Percentiles rank a stretch among this genome's conserved stretches.
Evolutionary conservation across 441 rosid species (phyloP).

Genomic region (Adansonia rubrostipa): DNA sequence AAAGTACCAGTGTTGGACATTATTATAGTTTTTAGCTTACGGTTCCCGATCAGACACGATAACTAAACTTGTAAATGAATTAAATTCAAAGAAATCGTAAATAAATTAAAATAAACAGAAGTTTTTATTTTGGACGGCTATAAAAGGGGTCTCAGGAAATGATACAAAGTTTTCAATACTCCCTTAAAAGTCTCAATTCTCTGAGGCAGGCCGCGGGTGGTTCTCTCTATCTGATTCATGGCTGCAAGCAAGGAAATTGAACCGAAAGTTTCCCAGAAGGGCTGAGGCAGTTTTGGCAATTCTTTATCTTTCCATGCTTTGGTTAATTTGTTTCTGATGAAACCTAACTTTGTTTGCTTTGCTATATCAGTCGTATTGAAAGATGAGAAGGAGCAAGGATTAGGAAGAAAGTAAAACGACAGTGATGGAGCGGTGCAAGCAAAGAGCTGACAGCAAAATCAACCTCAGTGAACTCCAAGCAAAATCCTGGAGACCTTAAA

Average conservation of each 20-base stretch:
- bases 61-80: too few species aligned
- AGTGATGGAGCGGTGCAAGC: conserved; percentile 11
- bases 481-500: conserved; percentile 5
- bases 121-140: too few species aligned
- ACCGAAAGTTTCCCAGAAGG: conserved; percentile 5
- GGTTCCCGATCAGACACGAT: too few species aligned
- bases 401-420: not conserved
- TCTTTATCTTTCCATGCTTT: not conserved
- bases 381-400: not conserved
- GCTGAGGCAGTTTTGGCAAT: not conserved
- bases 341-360: not conserved
- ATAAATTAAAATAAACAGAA: too few species aligned
- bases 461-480: not conserved
- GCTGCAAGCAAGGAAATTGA: conserved; percentile 17
- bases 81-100: too few species aligned
- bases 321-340: not conserved
- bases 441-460: not conserved
- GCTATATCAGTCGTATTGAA: not conserved
- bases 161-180: too few species aligned
- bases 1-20: too few species aligned
- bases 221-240: not conserved
- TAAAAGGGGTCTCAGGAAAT: too few species aligned
- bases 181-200: too few species aligned
- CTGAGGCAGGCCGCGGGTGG: too few species aligned
- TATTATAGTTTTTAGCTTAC: too few species aligned